Conservation (phyloP, 2,329 filamentous ascomycete species). For the Alternaria solani region DNA sequence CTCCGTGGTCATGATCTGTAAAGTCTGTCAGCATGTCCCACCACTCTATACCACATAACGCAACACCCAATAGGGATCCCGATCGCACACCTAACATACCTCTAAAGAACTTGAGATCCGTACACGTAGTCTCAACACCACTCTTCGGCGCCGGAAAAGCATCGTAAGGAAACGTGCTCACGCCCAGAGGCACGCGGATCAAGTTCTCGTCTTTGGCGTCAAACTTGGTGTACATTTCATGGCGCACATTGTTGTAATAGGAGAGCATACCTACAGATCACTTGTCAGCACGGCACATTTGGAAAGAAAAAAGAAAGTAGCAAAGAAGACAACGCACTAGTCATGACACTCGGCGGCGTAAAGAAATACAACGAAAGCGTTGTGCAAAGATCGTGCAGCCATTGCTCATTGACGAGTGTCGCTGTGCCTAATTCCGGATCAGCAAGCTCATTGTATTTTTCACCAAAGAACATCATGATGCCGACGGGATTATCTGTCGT, state of each 20-base stretch:
- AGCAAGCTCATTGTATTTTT: constrained; percentile 54
- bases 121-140: constrained; percentile 48
- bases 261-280: constrained; percentile 35
- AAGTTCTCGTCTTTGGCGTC: constrained; percentile 47
- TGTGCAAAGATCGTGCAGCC: constrained; percentile 41
- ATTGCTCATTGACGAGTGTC: constrained; percentile 39
- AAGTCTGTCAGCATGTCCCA: constrained; percentile 8
- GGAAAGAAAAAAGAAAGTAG: neutral
- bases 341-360: constrained; percentile 49
- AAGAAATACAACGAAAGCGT: constrained; percentile 49
- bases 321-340: constrained; percentile 17
- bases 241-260: constrained; percentile 52
- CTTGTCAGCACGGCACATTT: neutral
- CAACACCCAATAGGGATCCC: too few species aligned
- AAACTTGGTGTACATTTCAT: constrained; percentile 51
- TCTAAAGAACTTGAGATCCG: constrained; percentile 50
- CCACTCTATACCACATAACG: neutral
- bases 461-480: constrained; percentile 55
- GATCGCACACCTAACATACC: constrained; percentile 12
- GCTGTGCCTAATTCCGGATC: constrained; percentile 40
- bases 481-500: constrained; percentile 52
- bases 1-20: constrained; percentile 30
- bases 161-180: constrained; percentile 51
- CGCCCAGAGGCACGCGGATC: constrained; percentile 50
- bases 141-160: constrained; percentile 47